Evolutionary conservation across 495 filamentous ascomycete genomes (phyloP).

Genomic region (Xylaria grammica): DNA sequence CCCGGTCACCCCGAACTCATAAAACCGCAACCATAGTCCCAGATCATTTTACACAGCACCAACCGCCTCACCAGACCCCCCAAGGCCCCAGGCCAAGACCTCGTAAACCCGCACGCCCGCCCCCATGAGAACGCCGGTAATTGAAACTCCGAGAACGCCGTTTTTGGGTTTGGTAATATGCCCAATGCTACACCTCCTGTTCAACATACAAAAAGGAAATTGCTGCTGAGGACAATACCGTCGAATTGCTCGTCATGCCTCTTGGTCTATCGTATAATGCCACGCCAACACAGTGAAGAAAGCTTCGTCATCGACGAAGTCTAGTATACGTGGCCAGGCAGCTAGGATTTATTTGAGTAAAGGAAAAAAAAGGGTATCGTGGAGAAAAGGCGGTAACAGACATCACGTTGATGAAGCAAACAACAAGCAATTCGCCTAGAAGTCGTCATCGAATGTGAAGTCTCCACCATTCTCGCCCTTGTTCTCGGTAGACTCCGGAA

Average conservation of each 20-base stretch:
- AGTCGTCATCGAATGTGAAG: constrained; percentile 96
- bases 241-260: constrained; percentile 22
- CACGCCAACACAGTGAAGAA: background rate
- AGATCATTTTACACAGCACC: background rate
- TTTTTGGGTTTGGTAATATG: background rate
- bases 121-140: background rate
- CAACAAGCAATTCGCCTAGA: constrained; percentile 60
- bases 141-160: background rate
- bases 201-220: background rate
- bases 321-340: constrained; percentile 20
- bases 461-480: constrained; percentile 73
- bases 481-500: constrained; percentile 51
- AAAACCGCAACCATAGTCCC: background rate
- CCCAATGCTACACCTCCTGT: background rate
- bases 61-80: background rate
- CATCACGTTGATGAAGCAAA: background rate
- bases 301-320: constrained; percentile 7
- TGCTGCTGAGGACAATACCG: constrained; percentile 5
- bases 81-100: background rate
- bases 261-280: constrained; percentile 25
- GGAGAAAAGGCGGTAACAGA: constrained; percentile 16
- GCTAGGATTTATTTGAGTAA: constrained; percentile 15
- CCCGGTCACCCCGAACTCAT: constrained; percentile 7
- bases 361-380: constrained; percentile 38
- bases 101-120: no score